Evolutionary conservation across 495 filamentous ascomycete species (phyloP).

Genomic region (Margaritispora aquatica): DNA sequence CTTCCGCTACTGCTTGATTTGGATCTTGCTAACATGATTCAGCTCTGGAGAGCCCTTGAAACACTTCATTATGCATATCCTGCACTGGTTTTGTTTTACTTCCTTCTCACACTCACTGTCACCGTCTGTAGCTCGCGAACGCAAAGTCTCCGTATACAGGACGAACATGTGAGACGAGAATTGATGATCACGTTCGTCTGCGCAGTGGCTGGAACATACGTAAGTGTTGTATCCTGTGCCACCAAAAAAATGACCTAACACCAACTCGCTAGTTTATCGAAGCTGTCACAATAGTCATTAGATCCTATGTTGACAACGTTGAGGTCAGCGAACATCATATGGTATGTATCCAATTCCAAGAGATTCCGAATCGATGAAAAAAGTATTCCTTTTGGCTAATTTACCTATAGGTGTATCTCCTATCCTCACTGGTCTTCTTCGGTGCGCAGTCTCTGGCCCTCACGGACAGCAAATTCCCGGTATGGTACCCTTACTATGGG

Average conservation of each 20-base stretch:
- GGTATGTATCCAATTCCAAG: no score
- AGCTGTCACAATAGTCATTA: constrained; percentile 34
- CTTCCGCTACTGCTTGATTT: background rate
- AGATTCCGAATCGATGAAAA: no score
- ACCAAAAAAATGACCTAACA: no score
- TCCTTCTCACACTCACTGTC: constrained; percentile 40
- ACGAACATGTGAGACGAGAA: constrained; percentile 36
- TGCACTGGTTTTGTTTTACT: constrained; percentile 47
- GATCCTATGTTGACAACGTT: constrained; percentile 34
- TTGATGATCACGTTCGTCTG: constrained; percentile 42
- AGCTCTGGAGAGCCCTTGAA: constrained; percentile 13
- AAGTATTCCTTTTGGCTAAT: no score
- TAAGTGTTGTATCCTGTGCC: constrained; percentile 19
- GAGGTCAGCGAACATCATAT: constrained; percentile 35
- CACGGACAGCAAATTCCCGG: constrained; percentile 37
- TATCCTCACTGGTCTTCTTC: constrained; percentile 50
- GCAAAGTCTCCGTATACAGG: constrained; percentile 28
- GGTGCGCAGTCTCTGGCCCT: constrained; percentile 47
- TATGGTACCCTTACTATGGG: constrained; percentile 58
- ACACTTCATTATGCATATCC: constrained; percentile 51
- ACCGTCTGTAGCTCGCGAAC: constrained; percentile 52
- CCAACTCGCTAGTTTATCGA: constrained; percentile 32
- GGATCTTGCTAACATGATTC: constrained; percentile 3
- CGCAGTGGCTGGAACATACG: constrained; percentile 41
- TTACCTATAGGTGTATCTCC: constrained; percentile 36